Evolutionary conservation across 1,139 yeast genomes (phyloP).

Genomic region (Geotrichum fermentans): DNA sequence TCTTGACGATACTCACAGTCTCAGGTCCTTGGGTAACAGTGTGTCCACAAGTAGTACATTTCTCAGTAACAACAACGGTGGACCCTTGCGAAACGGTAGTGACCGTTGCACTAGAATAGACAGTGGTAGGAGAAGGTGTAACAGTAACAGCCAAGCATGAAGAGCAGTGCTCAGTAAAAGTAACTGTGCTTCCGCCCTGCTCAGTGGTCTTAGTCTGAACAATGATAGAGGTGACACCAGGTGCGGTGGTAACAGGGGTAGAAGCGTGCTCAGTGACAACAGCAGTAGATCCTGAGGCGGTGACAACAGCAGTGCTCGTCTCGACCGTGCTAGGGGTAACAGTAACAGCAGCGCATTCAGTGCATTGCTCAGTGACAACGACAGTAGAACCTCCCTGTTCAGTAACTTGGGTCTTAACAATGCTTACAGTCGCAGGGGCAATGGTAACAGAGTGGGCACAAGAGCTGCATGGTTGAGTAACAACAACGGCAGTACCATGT

Average conservation of each 20-base stretch:
- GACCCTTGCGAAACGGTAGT: not conserved
- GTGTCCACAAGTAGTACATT: constrained; percentile 9
- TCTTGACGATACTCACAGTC: constrained; percentile 2
- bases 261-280: not conserved
- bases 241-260: not conserved
- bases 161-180: constrained; percentile 5
- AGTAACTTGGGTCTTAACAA: not conserved
- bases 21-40: constrained; percentile 10
- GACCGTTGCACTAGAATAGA: not conserved
- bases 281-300: not conserved
- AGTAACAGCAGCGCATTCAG: not conserved
- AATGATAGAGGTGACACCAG: not conserved
- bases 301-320: not conserved
- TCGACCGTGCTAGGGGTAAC: not conserved
- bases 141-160: constrained; percentile 6
- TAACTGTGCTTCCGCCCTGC: not conserved
- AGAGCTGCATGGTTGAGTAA: not conserved
- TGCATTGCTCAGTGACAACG: not conserved
- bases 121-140: constrained; percentile 7
- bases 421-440: not conserved
- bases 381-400: not conserved
- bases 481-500: constrained; percentile 6
- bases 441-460: not conserved
- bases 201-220: not conserved
- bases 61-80: constrained; percentile 9